Evolutionary conservation across 768 basidiomycete species (phyloP).

Genomic region (Amanita thiersii): DNA sequence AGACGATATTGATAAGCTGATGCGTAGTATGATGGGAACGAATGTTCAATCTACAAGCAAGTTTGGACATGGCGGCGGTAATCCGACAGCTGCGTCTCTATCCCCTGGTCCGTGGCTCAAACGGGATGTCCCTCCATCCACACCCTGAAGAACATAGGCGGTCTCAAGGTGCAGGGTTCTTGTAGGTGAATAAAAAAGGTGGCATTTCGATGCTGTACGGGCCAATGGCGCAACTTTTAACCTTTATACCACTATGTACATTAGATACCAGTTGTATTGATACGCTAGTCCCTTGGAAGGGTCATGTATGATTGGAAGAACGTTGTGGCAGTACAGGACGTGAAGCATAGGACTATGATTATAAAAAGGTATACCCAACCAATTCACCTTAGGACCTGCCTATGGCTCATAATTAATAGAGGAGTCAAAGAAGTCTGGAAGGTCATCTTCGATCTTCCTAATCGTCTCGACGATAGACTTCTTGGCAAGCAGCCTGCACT

Average conservation of each 20-base stretch:
- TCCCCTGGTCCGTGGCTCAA: constrained; percentile 7
- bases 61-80: not conserved
- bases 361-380: not conserved
- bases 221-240: too few relatives aligned
- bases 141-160: too few relatives aligned
- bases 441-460: constrained; percentile 45
- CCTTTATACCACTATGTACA: too few relatives aligned
- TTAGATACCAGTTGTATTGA: too few relatives aligned
- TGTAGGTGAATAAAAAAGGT: too few relatives aligned
- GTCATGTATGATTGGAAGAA: too few relatives aligned
- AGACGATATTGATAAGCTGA: constrained; percentile 38
- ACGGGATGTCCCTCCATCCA: not conserved
- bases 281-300: too few relatives aligned
- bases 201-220: too few relatives aligned
- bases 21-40: constrained; percentile 44
- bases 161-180: too few relatives aligned
- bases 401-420: not conserved
- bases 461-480: constrained; percentile 47
- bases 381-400: not conserved
- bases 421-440: constrained; percentile 54
- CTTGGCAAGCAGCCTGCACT: constrained; percentile 55
- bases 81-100: not conserved
- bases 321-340: not conserved
- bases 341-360: not conserved
- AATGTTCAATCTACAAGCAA: constrained; percentile 3